These are phyloP conservation scores for Podila minutissima DNA, from an alignment of 192 early-diverging fungal species.

Conservation along the genomic window DNA sequence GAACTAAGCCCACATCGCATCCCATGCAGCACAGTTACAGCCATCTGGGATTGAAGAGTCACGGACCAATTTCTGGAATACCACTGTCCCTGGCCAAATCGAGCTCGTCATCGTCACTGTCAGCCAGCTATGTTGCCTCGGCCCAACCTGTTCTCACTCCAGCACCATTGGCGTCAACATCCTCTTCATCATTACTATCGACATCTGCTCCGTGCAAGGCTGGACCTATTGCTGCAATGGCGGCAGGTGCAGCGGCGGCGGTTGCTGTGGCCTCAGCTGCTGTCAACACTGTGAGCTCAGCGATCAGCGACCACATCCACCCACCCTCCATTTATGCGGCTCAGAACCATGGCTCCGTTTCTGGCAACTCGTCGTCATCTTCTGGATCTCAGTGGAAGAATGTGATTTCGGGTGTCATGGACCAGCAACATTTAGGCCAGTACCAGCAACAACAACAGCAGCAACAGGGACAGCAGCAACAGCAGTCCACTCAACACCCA, in stretches of 20 bases:
- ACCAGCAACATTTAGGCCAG: neutral
- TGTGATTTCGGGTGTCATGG: conserved; percentile 1
- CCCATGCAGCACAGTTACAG: conserved; percentile 16
- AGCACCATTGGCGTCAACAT: neutral
- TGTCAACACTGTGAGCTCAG: conserved; percentile 32
- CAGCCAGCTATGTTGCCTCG: conserved; percentile 14
- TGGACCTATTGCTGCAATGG: conserved; percentile 35
- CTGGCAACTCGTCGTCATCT: neutral
- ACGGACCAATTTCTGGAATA: neutral
- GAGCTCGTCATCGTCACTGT: conserved; percentile 19
- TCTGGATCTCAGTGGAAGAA: neutral
- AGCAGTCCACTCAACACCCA: neutral
- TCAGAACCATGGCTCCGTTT: neutral
- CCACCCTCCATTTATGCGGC: conserved; percentile 21
- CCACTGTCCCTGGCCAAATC: conserved; percentile 6
- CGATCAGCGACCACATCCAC: conserved; percentile 32
- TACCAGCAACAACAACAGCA: conserved; percentile 7
- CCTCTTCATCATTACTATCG: neutral
- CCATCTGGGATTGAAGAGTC: conserved; percentile 6
- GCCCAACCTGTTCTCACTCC: conserved; percentile 13
- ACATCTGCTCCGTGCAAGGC: neutral
- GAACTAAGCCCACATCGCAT: neutral
- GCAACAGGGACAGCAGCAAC: neutral
- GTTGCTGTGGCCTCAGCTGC: conserved; percentile 33
- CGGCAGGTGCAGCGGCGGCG: conserved; percentile 26